Evolutionary conservation across 495 filamentous ascomycete species (phyloP).

Genomic region (Amorphotheca resinae): DNA sequence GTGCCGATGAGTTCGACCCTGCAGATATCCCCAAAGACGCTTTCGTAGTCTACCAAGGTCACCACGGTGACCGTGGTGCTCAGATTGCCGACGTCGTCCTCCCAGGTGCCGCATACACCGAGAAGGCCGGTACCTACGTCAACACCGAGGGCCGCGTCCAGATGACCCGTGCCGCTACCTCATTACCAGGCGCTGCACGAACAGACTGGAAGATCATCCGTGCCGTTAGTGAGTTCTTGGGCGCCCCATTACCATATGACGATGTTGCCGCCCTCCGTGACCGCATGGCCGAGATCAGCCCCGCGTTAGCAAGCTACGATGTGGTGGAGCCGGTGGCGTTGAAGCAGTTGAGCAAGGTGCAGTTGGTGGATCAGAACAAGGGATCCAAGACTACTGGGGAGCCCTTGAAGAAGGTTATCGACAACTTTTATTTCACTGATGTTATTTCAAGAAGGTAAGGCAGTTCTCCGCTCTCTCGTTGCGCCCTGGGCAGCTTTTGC

Average conservation of each 20-base stretch:
- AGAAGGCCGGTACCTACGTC: slow-evolving; percentile 93
- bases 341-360: slow-evolving; percentile 66
- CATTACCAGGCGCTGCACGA: slow-evolving; percentile 72
- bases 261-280: slow-evolving; percentile 76
- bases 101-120: slow-evolving; percentile 88
- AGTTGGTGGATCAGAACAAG: slow-evolving; percentile 92
- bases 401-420: slow-evolving; percentile 69
- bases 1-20: slow-evolving; percentile 77
- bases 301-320: slow-evolving; percentile 79
- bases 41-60: slow-evolving; percentile 95
- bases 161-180: slow-evolving; percentile 78
- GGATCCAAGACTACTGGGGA: slow-evolving; percentile 51
- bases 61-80: slow-evolving; percentile 90
- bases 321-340: slow-evolving; percentile 69
- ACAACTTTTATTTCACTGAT: slow-evolving; percentile 97
- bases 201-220: slow-evolving; percentile 99
- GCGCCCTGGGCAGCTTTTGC: background rate
- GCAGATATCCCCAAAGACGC: slow-evolving; percentile 83
- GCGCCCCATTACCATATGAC: slow-evolving; percentile 77
- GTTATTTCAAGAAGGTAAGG: slow-evolving; percentile 82
- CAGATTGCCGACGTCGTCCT: slow-evolving; percentile 89
- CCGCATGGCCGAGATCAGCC: slow-evolving; percentile 90
- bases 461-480: slow-evolving; percentile 3
- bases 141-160: slow-evolving; percentile 96
- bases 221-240: slow-evolving; percentile 82